A percentile compares a stretch with the other conserved stretches of the same genome.
Evolutionary conservation across 176 grass and related monocot species (phyloP).

Genomic region (Canna indica): DNA sequence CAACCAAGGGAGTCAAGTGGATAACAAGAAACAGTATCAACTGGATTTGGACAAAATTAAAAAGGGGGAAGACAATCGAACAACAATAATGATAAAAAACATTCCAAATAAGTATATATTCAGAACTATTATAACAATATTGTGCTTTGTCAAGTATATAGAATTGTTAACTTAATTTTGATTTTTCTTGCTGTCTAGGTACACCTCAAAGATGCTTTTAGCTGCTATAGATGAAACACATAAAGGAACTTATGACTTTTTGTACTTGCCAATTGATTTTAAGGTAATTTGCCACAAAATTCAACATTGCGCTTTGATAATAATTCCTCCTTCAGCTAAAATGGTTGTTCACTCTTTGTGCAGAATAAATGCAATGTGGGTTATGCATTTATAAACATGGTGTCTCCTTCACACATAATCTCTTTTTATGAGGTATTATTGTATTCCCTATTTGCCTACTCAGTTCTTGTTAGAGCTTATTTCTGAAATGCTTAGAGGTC

Average conservation of each 20-base stretch:
- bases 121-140: not conserved
- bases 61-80: constrained; percentile 13
- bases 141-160: not conserved
- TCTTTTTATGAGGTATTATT: constrained; percentile 40
- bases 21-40: constrained; percentile 12
- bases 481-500: not conserved
- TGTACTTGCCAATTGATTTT: constrained; percentile 51
- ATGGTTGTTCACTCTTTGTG: constrained; percentile 12
- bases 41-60: constrained; percentile 12
- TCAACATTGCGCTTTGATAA: not conserved
- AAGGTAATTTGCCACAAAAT: constrained; percentile 23
- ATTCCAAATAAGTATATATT: constrained; percentile 39
- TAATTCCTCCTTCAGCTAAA: not conserved
- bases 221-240: constrained; percentile 46
- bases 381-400: constrained; percentile 54
- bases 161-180: not conserved
- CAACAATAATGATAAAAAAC: constrained; percentile 15
- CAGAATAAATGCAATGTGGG: constrained; percentile 62
- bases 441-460: not conserved
- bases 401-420: constrained; percentile 30
- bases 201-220: constrained; percentile 48
- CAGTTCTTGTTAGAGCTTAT: not conserved
- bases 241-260: constrained; percentile 38
- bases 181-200: constrained; percentile 25
- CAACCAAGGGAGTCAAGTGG: constrained; percentile 21